Evolutionary conservation across 768 basidiomycete genomes (phyloP).

Genomic region (Tylopilus felleus): DNA sequence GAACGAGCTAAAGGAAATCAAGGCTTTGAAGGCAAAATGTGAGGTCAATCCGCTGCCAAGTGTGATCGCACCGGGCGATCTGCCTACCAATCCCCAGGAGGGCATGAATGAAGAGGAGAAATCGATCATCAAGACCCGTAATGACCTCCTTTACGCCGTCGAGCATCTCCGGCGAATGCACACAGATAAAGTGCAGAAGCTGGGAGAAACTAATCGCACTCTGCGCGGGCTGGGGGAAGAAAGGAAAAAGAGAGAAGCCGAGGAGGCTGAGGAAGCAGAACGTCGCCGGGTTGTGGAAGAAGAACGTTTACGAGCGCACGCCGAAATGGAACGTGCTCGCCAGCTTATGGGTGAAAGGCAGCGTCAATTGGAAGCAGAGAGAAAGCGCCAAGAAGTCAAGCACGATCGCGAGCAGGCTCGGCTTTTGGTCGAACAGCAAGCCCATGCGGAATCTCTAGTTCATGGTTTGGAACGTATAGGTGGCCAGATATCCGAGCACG

Average conservation of each 20-base stretch:
- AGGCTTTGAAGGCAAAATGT: constrained; percentile 3
- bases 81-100: constrained; percentile 22
- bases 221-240: constrained; percentile 27
- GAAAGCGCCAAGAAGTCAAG: constrained; percentile 5
- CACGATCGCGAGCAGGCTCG: constrained; percentile 3
- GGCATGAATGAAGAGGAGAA: constrained; percentile 20
- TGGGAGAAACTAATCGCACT: constrained; percentile 15
- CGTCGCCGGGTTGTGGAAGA: constrained; percentile 17
- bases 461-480: neutral
- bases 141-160: constrained; percentile 11
- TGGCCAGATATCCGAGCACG: constrained; percentile 1
- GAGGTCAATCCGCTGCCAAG: neutral
- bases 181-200: constrained; percentile 12
- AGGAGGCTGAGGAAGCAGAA: constrained; percentile 16
- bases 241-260: constrained; percentile 14
- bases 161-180: constrained; percentile 18
- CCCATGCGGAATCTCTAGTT: constrained; percentile 4
- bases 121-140: constrained; percentile 4
- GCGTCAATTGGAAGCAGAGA: constrained; percentile 6
- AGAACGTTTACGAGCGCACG: constrained; percentile 4
- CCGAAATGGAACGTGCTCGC: constrained; percentile 11
- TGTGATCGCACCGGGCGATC: constrained; percentile 1
- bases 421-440: constrained; percentile 11
- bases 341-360: constrained; percentile 4
- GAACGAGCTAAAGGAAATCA: constrained; percentile 16